These are phyloP conservation scores for Boletus barrowsii DNA, from an alignment of 768 basidiomycete species.

Conservation along the genomic window DNA sequence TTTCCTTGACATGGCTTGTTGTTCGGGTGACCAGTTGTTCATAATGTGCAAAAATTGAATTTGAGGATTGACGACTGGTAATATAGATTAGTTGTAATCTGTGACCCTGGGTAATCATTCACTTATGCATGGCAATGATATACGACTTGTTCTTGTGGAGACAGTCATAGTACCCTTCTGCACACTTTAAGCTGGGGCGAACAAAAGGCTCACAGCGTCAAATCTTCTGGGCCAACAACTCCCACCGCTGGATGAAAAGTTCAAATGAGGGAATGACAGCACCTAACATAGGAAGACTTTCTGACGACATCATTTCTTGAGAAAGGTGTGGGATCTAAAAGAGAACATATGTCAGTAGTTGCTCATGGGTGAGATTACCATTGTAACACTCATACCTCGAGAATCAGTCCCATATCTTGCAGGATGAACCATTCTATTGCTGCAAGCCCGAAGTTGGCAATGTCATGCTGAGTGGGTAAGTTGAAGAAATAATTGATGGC, in stretches of 20 bases:
- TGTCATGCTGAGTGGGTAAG: not conserved
- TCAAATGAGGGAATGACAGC: not conserved
- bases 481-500: not conserved
- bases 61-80: not conserved
- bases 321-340: too few species aligned
- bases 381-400: not conserved
- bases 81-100: not conserved
- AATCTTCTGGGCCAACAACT: not conserved
- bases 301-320: not conserved
- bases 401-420: not conserved
- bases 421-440: not conserved
- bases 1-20: too few species aligned
- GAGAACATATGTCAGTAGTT: too few species aligned
- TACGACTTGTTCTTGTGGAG: not conserved
- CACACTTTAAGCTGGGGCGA: not conserved
- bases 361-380: too few species aligned
- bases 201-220: not conserved
- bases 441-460: not conserved
- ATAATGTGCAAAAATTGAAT: not conserved
- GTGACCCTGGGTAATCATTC: too few species aligned
- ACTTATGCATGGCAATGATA: not conserved
- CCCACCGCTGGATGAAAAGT: not conserved
- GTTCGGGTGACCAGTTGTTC: not conserved
- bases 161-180: not conserved
- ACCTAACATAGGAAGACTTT: not conserved